Conservation (phyloP, 768 basidiomycete species). For the Suillus paluster region DNA sequence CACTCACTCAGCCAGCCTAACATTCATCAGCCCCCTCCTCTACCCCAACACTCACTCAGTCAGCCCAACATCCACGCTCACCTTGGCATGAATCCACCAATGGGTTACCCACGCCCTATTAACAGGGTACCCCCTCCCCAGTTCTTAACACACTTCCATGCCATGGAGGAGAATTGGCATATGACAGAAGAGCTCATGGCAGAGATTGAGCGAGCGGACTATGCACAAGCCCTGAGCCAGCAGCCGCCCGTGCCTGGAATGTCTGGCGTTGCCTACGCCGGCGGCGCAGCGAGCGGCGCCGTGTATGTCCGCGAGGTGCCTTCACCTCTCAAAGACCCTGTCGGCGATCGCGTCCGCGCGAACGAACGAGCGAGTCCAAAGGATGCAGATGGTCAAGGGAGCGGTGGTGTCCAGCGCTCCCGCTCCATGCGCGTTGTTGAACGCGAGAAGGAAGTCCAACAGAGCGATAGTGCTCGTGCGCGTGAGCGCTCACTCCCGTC, state of each 20-base stretch:
- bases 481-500: constrained; percentile 34
- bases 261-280: constrained; percentile 51
- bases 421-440: constrained; percentile 43
- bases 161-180: constrained; percentile 61
- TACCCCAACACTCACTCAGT: constrained; percentile 36
- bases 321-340: constrained; percentile 53
- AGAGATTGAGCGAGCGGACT: constrained; percentile 74
- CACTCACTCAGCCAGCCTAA: constrained; percentile 35
- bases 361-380: constrained; percentile 61
- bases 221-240: constrained; percentile 58
- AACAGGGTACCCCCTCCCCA: constrained; percentile 57
- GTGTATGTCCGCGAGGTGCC: constrained; percentile 40
- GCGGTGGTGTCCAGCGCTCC: constrained; percentile 21
- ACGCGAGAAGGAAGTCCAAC: constrained; percentile 48
- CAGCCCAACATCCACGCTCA: constrained; percentile 33
- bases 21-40: constrained; percentile 40
- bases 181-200: constrained; percentile 73
- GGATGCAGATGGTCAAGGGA: constrained; percentile 48
- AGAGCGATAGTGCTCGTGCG: constrained; percentile 27
- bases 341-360: constrained; percentile 57
- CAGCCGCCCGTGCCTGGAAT: constrained; percentile 41
- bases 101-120: constrained; percentile 69
- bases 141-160: constrained; percentile 60
- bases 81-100: constrained; percentile 35
- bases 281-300: constrained; percentile 46